Conservation (phyloP, 345 rosid species). For the Trapa incisa region DNA sequence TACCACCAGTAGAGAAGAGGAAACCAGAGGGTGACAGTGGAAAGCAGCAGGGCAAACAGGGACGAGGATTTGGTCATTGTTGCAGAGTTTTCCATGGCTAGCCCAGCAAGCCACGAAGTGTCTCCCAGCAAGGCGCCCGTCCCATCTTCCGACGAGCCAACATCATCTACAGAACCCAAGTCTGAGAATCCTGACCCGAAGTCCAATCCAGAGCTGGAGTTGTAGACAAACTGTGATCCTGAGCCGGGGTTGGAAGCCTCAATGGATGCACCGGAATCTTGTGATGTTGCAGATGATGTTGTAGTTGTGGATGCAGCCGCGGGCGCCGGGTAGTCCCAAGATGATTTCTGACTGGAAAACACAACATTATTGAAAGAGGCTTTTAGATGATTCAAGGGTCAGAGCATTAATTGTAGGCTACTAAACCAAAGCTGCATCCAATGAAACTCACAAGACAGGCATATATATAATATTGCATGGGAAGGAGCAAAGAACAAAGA, state of each 20-base stretch:
- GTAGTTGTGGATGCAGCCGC: conserved; percentile 9
- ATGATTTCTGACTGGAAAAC: conserved; percentile 60
- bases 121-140: not conserved
- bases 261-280: conserved; percentile 17
- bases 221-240: not conserved
- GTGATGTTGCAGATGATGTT: conserved; percentile 15
- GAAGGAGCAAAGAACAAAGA: no score
- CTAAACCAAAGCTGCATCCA: not conserved
- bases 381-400: not conserved
- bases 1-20: not conserved
- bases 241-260: conserved; percentile 20
- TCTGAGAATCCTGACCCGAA: conserved; percentile 11
- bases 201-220: conserved; percentile 15
- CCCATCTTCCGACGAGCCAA: conserved; percentile 13
- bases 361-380: not conserved
- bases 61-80: not conserved
- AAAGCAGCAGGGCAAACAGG: not conserved
- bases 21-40: not conserved
- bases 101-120: conserved; percentile 40
- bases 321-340: conserved; percentile 48
- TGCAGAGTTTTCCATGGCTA: conserved; percentile 73
- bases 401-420: not conserved
- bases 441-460: not conserved
- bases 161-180: not conserved
- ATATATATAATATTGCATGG: no score